Evolutionary conservation across 371 early-diverging fungal species (phyloP).

Genomic region (Apophysomyces elegans): DNA sequence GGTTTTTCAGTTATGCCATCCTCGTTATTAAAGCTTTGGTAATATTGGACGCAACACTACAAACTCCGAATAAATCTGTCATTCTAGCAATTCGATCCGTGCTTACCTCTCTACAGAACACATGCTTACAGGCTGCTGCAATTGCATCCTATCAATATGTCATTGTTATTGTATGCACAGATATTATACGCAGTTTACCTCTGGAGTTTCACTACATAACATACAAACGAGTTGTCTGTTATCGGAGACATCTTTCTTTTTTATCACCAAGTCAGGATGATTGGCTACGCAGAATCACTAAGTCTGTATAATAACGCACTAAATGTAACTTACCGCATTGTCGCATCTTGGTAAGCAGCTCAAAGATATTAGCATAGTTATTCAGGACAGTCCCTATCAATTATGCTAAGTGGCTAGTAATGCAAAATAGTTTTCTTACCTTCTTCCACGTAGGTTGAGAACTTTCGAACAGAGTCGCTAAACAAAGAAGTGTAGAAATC

Average conservation of each 20-base stretch:
- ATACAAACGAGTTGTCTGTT: constrained; percentile 79
- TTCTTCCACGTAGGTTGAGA: constrained; percentile 84
- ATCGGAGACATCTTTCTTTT: constrained; percentile 38
- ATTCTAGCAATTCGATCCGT: not conserved
- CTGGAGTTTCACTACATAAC: constrained; percentile 82
- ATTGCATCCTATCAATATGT: constrained; percentile 71
- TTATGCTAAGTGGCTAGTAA: not conserved
- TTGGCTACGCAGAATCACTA: constrained; percentile 57
- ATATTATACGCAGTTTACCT: constrained; percentile 24
- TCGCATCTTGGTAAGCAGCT: constrained; percentile 77
- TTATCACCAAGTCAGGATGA: constrained; percentile 87
- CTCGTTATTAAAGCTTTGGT: constrained; percentile 39
- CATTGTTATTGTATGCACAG: not conserved
- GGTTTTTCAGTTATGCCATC: constrained; percentile 37
- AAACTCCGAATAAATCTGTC: not conserved
- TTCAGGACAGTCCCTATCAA: constrained; percentile 77
- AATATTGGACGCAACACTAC: constrained; percentile 47
- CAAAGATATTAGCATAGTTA: constrained; percentile 94
- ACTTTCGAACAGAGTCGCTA: constrained; percentile 76
- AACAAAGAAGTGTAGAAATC: constrained; percentile 92
- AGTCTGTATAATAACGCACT: constrained; percentile 18
- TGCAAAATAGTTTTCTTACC: constrained; percentile 32
- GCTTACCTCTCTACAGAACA: constrained; percentile 79
- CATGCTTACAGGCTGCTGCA: constrained; percentile 89
- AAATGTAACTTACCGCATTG: constrained; percentile 35